A percentile compares a stretch with the other conserved stretches of the same genome.
Evolutionary conservation across 352 stramenopile genomes (phyloP).

Genomic region (Aphanomyces invadans): DNA sequence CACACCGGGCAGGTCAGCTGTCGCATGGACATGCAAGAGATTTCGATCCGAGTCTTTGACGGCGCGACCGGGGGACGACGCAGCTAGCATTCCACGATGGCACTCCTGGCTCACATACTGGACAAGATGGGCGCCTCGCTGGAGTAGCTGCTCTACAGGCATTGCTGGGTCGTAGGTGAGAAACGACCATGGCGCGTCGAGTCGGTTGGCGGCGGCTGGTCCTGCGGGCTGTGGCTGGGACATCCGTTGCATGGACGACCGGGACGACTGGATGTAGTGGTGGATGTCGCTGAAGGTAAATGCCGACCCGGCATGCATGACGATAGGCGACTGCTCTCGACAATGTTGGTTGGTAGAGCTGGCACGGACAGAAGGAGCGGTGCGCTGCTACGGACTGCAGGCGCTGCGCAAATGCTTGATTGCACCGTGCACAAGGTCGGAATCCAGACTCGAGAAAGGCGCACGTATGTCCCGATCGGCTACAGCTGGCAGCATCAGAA

Average conservation of each 20-base stretch:
- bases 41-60: conserved; percentile 9
- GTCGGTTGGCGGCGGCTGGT: not conserved
- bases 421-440: no score
- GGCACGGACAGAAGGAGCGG: no score
- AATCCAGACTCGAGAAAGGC: no score
- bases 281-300: conserved; percentile 19
- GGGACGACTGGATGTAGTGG: not conserved
- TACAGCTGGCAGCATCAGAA: no score
- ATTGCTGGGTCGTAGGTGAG: conserved; percentile 3
- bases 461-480: no score
- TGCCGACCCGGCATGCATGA: not conserved
- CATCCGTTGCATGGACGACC: not conserved
- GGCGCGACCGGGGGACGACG: not conserved
- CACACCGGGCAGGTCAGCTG: not conserved
- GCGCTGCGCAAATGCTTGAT: no score
- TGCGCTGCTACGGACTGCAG: no score
- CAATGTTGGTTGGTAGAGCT: no score
- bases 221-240: not conserved
- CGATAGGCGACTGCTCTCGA: not conserved
- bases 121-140: not conserved
- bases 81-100: not conserved
- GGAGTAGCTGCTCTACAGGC: not conserved
- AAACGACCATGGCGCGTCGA: conserved; percentile 15
- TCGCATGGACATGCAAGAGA: conserved; percentile 10
- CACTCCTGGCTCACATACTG: conserved; percentile 7